Evolutionary conservation across 257 asterid genomes (phyloP).

Genomic region (Nicotiana obtusifolia): DNA sequence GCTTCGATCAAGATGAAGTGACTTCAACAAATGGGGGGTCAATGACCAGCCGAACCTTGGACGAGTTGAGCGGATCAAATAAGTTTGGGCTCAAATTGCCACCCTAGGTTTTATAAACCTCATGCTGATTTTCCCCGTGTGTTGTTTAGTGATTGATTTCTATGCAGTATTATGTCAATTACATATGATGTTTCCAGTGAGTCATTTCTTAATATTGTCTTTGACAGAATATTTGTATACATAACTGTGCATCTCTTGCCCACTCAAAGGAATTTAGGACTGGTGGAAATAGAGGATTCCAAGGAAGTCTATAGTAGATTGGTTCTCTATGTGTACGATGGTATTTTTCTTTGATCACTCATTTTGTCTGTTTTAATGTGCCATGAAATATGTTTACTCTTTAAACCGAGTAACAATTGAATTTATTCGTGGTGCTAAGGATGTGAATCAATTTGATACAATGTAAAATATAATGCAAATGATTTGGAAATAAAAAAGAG

Average conservation of each 20-base stretch:
- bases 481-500: too few relatives aligned
- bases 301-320: background rate
- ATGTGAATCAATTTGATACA: too few relatives aligned
- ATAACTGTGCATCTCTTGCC: background rate
- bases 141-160: background rate
- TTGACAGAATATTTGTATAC: background rate
- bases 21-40: too few relatives aligned
- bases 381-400: too few relatives aligned
- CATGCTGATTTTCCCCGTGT: background rate
- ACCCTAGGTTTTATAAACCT: too few relatives aligned
- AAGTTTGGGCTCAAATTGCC: too few relatives aligned
- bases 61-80: too few relatives aligned
- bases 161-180: background rate
- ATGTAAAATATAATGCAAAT: too few relatives aligned
- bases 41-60: too few relatives aligned
- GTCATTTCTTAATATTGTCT: slow-evolving; percentile 10
- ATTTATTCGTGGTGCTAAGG: too few relatives aligned
- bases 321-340: background rate
- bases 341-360: background rate
- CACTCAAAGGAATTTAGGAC: background rate
- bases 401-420: too few relatives aligned
- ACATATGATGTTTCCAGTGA: slow-evolving; percentile 75
- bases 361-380: background rate
- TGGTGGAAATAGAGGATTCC: background rate
- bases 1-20: too few relatives aligned